Conservation (phyloP, 345 rosid species). For the Reutealis trisperma region DNA sequence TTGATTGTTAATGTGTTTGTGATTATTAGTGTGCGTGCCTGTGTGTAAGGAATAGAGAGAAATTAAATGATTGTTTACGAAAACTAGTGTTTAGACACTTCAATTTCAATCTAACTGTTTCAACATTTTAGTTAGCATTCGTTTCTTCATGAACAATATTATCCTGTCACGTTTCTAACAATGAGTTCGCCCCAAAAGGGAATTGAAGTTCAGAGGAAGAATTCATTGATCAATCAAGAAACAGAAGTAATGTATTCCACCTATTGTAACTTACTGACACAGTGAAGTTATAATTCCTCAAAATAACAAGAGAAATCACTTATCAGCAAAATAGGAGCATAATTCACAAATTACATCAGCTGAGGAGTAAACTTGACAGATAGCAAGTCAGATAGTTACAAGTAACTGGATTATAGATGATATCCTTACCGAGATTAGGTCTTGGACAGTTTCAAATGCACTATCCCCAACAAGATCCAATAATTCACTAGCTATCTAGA, state of each 20-base stretch:
- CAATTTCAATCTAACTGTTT: neutral
- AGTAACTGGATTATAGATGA: neutral
- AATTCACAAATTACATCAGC: too few species aligned
- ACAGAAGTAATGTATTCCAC: neutral
- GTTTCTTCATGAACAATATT: too few species aligned
- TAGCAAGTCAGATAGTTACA: neutral
- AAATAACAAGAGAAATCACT: neutral
- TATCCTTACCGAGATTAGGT: conserved; percentile 65
- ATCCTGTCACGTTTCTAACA: too few species aligned
- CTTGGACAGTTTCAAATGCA: conserved; percentile 92
- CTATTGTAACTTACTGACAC: neutral
- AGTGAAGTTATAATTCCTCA: neutral
- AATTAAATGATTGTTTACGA: neutral
- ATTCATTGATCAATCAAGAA: too few species aligned
- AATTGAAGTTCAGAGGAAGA: neutral
- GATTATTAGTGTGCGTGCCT: neutral
- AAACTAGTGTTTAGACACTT: neutral
- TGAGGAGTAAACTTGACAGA: neutral
- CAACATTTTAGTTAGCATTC: neutral
- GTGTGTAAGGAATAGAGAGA: neutral
- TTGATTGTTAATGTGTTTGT: neutral
- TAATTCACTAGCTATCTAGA: conserved; percentile 86
- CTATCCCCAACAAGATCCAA: conserved; percentile 93
- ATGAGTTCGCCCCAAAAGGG: neutral
- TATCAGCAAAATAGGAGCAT: neutral